Evolutionary conservation across 208 protist species (phyloP).

Genomic region (Leishmania martiniquensis): DNA sequence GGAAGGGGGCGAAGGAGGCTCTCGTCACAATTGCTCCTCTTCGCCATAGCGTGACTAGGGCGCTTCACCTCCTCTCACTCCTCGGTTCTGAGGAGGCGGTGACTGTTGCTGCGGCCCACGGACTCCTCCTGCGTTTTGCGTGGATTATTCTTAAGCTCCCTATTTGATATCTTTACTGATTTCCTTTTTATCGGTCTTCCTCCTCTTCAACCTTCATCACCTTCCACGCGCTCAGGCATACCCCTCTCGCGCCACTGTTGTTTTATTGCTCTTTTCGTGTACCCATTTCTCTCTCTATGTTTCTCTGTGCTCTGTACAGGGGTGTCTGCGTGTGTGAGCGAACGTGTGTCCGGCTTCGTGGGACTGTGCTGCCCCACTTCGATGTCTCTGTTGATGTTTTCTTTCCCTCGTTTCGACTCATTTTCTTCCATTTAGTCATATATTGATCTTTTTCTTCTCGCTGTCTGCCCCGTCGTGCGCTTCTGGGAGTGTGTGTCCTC

Average conservation of each 20-base stretch:
- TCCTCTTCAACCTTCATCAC: no score
- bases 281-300: no score
- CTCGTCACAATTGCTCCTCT: background rate
- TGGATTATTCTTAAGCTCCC: no score
- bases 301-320: no score
- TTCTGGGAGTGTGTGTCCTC: background rate
- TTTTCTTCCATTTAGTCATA: background rate
- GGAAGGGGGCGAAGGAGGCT: background rate
- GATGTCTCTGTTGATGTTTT: background rate
- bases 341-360: background rate
- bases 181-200: no score
- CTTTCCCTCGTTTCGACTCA: background rate
- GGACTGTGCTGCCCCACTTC: background rate
- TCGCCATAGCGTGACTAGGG: background rate
- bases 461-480: background rate
- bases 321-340: no score
- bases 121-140: background rate
- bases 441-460: conserved; percentile 8
- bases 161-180: no score
- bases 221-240: no score
- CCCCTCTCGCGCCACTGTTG: no score
- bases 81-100: no score
- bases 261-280: background rate
- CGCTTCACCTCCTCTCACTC: background rate
- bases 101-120: no score